phyloP scores from a whole-genome alignment of 2,329 filamentous ascomycete species.

The Kalmusia sp. region DNA sequence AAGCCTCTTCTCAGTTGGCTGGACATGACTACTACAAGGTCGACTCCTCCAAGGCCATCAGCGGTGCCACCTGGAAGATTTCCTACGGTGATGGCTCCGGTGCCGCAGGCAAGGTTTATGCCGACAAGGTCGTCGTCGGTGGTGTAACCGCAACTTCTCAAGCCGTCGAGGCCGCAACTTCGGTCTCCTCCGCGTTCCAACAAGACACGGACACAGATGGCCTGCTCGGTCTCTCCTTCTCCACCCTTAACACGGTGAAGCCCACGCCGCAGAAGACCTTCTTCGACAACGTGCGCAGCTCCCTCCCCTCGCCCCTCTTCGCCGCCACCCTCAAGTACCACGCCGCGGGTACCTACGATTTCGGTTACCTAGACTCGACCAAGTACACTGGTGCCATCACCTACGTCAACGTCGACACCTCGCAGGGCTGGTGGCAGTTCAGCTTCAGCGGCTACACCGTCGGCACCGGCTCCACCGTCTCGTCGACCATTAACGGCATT shows the following conservation, averaged over 20 bases:
- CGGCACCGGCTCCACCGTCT: slow-evolving; percentile 52
- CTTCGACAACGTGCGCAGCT: slow-evolving; percentile 64
- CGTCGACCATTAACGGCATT: slow-evolving; percentile 60
- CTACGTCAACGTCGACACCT: slow-evolving; percentile 63
- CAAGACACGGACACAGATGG: slow-evolving; percentile 63
- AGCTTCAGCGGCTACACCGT: slow-evolving; percentile 63
- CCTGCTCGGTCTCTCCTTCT: slow-evolving; percentile 67
- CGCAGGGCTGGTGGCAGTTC: slow-evolving; percentile 71
- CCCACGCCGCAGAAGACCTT: slow-evolving; percentile 62
- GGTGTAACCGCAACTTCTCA: slow-evolving; percentile 65
- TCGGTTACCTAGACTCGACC: slow-evolving; percentile 64
- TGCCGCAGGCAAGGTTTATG: slow-evolving; percentile 70
- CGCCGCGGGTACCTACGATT: slow-evolving; percentile 59
- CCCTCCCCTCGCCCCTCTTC: slow-evolving; percentile 62
- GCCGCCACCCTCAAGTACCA: slow-evolving; percentile 64
- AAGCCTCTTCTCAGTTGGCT: slow-evolving; percentile 56
- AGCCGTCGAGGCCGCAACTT: slow-evolving; percentile 69
- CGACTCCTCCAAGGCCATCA: slow-evolving; percentile 52
- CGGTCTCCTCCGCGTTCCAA: slow-evolving; percentile 62
- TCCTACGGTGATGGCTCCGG: slow-evolving; percentile 70
- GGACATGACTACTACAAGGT: slow-evolving; percentile 68
- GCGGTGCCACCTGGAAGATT: slow-evolving; percentile 65
- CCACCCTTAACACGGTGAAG: slow-evolving; percentile 63
- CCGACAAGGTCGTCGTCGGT: slow-evolving; percentile 69
- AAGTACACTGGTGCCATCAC: slow-evolving; percentile 66